Base-by-base conservation (phyloP, 2,329 filamentous ascomycete genomes). In the Hypoxylon sp. region DNA sequence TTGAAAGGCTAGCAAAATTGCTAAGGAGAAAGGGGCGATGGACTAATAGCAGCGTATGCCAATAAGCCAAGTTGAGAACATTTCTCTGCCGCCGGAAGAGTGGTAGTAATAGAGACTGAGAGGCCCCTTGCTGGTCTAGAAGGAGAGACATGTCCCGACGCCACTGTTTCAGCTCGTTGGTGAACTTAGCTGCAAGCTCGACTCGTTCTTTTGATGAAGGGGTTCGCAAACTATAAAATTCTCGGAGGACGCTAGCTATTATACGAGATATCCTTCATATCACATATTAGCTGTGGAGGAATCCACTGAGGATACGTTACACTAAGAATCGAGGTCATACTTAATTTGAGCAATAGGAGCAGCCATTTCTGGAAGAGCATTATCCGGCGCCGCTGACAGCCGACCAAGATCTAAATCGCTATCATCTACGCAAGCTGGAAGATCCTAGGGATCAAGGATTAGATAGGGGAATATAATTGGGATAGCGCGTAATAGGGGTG, bases 351-450 rank as follows among this genome's bases (percentile, higher is more conserved):
- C 82, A 1, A 84, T 76, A 3, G 82, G 78, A 5, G 81, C 83
- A 63, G 82, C 78, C 82, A 84, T 84, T 0, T 82, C 75, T 3
- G 80, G 57, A 26, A 59, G 50, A 13, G 31, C 50, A 11, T 48
- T 60, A 17, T 54, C 50, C 9, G 48, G 37, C 17, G 31, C 31
- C 24, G 54, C 31, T 9, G 55, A 35, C 10, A 61, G 39, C 24
- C 48, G 63, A 39, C 57, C 47, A 9, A 42, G 37, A 6, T 42
- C 39, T 26, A 85, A 81, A 65, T 86, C 81, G 59, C 83, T 82
- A 64, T 91, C 88, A 60, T 89, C 87, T 5, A 88, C 81, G 22
- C 80, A 78, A 6, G 81, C 79, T 0, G 89, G 89, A 13, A 89
- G 78, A 14, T 88, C 85, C 68, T 90, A 87, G n/a, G 24, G 10